phyloP scores from a whole-genome alignment of 2,329 filamentous ascomycete species.

The Colletotrichum kahawae region DNA sequence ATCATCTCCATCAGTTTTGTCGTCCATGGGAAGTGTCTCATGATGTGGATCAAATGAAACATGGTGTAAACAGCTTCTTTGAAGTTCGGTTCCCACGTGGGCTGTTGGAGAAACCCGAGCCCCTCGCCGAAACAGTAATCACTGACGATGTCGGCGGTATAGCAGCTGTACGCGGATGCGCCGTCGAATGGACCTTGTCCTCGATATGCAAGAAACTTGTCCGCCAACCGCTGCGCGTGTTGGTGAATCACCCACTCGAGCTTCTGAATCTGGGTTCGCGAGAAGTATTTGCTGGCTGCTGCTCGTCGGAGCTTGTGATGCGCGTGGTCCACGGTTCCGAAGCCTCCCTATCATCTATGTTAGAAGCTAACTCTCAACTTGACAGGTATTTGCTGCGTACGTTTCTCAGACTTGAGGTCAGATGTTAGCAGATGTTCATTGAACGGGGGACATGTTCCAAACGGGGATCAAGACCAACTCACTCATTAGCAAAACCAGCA shows the following conservation, averaged over 20 bases:
- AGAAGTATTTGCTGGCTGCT: slow-evolving; percentile 37
- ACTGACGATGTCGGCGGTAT: slow-evolving; percentile 40
- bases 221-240: neutral
- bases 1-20: slow-evolving; percentile 1
- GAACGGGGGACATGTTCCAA: neutral
- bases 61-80: slow-evolving; percentile 15
- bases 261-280: slow-evolving; percentile 23
- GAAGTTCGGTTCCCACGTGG: slow-evolving; percentile 16
- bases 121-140: slow-evolving; percentile 37
- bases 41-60: slow-evolving; percentile 16
- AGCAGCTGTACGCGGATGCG: slow-evolving; percentile 40
- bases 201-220: slow-evolving; percentile 20
- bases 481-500: neutral
- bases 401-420: neutral
- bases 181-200: slow-evolving; percentile 30
- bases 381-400: neutral
- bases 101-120: slow-evolving; percentile 14
- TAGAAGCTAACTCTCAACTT: neutral
- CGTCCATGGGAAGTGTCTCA: slow-evolving; percentile 13
- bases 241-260: neutral
- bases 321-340: slow-evolving; percentile 37
- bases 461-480: neutral
- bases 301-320: slow-evolving; percentile 35
- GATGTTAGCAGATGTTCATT: neutral
- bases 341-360: neutral